These are phyloP conservation scores for Septoria petroselini DNA, from an alignment of 2,329 filamentous ascomycete species.

Conservation along the genomic window DNA sequence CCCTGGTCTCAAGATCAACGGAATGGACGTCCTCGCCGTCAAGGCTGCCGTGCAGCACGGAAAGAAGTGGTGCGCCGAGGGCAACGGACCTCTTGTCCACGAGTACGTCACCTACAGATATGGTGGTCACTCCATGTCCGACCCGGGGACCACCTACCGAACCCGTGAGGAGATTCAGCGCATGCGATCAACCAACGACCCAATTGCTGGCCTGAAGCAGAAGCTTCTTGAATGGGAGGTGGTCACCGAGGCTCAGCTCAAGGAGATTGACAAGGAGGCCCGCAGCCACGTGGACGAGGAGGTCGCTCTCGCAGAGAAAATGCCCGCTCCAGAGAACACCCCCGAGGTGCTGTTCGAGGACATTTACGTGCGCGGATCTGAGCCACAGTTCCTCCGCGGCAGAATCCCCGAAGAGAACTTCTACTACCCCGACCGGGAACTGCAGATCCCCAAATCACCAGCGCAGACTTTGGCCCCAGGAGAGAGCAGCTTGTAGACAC, in stretches of 20 bases:
- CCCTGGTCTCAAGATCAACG: conserved; percentile 98
- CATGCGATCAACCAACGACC: conserved; percentile 98
- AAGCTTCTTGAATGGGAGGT: conserved; percentile 96
- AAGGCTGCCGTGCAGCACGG: conserved; percentile 94
- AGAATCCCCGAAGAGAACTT: conserved; percentile 89
- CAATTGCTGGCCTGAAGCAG: conserved; percentile 95
- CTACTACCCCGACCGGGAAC: conserved; percentile 55
- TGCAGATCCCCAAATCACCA: conserved; percentile 33
- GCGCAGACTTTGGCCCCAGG: conserved; percentile 30
- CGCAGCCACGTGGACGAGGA: conserved; percentile 81
- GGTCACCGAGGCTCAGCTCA: conserved; percentile 89
- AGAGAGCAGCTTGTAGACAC: conserved; percentile 18
- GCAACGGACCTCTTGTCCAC: conserved; percentile 90
- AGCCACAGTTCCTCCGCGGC: conserved; percentile 84
- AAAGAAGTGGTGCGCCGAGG: conserved; percentile 77
- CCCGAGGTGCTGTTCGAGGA: conserved; percentile 89
- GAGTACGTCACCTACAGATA: conserved; percentile 99
- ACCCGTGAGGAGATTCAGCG: conserved; percentile 99
- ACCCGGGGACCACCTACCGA: conserved; percentile 96
- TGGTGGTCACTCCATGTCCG: conserved; percentile 99
- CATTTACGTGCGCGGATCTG: conserved; percentile 84
- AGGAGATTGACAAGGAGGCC: conserved; percentile 91
- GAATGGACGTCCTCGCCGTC: conserved; percentile 97
- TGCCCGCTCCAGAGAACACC: conserved; percentile 74
- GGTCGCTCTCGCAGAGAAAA: conserved; percentile 85